Evolutionary conservation across 306 rosid species (phyloP).

Genomic region (Luffa acutangula): DNA sequence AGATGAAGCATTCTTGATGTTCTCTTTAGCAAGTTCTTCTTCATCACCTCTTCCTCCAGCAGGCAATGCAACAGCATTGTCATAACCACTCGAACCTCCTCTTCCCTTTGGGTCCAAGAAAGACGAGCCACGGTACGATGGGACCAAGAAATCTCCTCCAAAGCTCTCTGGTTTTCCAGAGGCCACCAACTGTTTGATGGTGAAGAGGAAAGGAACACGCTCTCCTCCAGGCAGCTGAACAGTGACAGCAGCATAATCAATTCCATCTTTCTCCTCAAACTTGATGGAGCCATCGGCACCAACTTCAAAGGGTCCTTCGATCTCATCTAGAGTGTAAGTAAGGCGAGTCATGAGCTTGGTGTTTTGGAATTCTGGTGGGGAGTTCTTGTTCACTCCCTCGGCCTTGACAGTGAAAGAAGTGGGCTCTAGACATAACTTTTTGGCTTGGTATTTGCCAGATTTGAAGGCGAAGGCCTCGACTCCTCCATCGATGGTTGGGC

Average conservation of each 20-base stretch:
- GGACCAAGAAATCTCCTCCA: slow-evolving; percentile 62
- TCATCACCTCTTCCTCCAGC: slow-evolving; percentile 98
- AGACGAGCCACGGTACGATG: slow-evolving; percentile 84
- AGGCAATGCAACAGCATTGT: slow-evolving; percentile 78
- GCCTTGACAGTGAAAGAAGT: slow-evolving; percentile 97
- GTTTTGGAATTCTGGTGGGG: slow-evolving; percentile 78
- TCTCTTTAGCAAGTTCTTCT: slow-evolving; percentile 80
- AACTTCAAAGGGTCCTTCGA: slow-evolving; percentile 90
- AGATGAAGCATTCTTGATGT: slow-evolving; percentile 53
- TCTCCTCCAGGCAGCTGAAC: slow-evolving; percentile 89
- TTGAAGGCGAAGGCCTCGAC: slow-evolving; percentile 62
- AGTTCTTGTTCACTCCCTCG: slow-evolving; percentile 70
- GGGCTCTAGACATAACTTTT: slow-evolving; percentile 80
- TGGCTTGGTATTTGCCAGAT: slow-evolving; percentile 69
- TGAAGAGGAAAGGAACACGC: slow-evolving; percentile 96
- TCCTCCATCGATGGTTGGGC: slow-evolving; percentile 90
- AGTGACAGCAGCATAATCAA: slow-evolving; percentile 81
- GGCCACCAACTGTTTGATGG: slow-evolving; percentile 83
- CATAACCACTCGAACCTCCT: slow-evolving; percentile 88
- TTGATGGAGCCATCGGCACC: slow-evolving; percentile 54
- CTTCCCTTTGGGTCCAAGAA: slow-evolving; percentile 99
- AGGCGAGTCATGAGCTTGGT: slow-evolving; percentile 98
- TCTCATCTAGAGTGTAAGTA: slow-evolving; percentile 92
- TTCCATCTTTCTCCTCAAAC: slow-evolving; percentile 87
- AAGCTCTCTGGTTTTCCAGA: slow-evolving; percentile 74